Evolutionary conservation across 495 filamentous ascomycete genomes (phyloP).

Genomic region (Lasiosphaeriaceae sp.): DNA sequence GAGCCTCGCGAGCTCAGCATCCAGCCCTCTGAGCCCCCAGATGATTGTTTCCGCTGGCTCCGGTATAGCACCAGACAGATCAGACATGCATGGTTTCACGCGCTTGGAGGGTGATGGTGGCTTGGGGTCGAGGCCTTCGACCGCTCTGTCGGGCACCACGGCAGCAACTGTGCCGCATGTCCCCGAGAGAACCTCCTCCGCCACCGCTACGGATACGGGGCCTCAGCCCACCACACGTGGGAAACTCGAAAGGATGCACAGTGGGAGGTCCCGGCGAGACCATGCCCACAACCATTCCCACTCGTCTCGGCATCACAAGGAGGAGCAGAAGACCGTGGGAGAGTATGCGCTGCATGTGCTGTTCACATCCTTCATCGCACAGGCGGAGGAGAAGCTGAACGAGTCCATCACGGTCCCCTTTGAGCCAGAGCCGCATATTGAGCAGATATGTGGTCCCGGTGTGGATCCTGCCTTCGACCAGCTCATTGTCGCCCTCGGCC

Average conservation of each 20-base stretch:
- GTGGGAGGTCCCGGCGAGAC: slow-evolving; percentile 62
- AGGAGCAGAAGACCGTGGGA: slow-evolving; percentile 82
- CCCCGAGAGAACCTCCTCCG: slow-evolving; percentile 34
- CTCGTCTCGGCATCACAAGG: slow-evolving; percentile 68
- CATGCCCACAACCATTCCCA: slow-evolving; percentile 77
- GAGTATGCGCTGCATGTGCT: slow-evolving; percentile 96
- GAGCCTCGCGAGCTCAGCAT: slow-evolving; percentile 54
- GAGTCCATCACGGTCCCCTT: slow-evolving; percentile 71
- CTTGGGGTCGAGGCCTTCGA: slow-evolving; percentile 32
- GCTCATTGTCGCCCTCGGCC: slow-evolving; percentile 85
- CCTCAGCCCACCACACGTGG: slow-evolving; percentile 31
- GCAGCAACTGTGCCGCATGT: slow-evolving; percentile 26
- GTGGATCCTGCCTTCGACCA: slow-evolving; percentile 92
- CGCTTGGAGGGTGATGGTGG: slow-evolving; percentile 39
- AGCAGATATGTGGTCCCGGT: slow-evolving; percentile 83
- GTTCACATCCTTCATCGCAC: slow-evolving; percentile 83
- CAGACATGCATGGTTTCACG: slow-evolving; percentile 37
- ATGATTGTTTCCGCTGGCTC: slow-evolving; percentile 66
- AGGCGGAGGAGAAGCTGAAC: slow-evolving; percentile 91
- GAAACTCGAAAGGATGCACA: slow-evolving; percentile 61
- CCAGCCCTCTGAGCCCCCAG: slow-evolving; percentile 80
- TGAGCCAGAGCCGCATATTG: slow-evolving; percentile 75
- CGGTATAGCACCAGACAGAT: slow-evolving; percentile 40
- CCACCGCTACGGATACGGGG: slow-evolving; percentile 18
- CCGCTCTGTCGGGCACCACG: slow-evolving; percentile 42